phyloP scores from a whole-genome alignment of 441 rosid genomes.

The Erodium chrysanthum region DNA sequence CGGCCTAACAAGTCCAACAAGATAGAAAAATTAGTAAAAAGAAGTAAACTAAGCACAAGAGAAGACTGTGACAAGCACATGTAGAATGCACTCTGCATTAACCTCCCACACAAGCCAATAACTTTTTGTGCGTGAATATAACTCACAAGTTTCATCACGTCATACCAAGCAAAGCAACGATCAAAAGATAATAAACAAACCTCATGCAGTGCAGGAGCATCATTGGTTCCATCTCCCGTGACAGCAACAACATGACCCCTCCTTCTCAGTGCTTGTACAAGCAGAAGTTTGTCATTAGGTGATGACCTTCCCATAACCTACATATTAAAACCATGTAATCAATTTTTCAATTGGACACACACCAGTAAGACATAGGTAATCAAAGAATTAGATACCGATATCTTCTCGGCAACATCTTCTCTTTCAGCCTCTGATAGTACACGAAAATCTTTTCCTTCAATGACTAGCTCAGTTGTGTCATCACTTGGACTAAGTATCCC shows the following conservation, averaged over 20 bases:
- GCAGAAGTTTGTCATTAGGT: conserved; percentile 85
- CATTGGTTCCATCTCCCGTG: conserved; percentile 97
- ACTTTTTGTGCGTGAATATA: neutral
- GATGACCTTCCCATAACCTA: conserved; percentile 98
- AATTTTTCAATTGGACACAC: neutral
- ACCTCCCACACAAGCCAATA: neutral
- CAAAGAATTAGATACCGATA: conserved; percentile 39
- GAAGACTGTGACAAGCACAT: too few relatives aligned
- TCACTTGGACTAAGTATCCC: conserved; percentile 57
- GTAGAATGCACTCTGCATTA: neutral
- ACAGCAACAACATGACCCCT: conserved; percentile 89
- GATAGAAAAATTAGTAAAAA: neutral
- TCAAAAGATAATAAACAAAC: conserved; percentile 27
- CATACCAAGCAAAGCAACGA: neutral
- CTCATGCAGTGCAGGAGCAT: conserved; percentile 97
- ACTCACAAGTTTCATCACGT: neutral
- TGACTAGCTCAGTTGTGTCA: conserved; percentile 58
- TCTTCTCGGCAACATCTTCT: conserved; percentile 56
- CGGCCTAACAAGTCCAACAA: conserved; percentile 47
- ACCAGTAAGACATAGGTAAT: neutral
- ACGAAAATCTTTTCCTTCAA: conserved; percentile 80
- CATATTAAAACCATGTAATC: conserved; percentile 9
- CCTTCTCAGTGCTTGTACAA: conserved; percentile 77
- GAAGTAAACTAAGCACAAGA: neutral
- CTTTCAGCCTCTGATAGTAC: conserved; percentile 42